Conservation (phyloP, 768 basidiomycete species). For the Lentinula edodes region DNA sequence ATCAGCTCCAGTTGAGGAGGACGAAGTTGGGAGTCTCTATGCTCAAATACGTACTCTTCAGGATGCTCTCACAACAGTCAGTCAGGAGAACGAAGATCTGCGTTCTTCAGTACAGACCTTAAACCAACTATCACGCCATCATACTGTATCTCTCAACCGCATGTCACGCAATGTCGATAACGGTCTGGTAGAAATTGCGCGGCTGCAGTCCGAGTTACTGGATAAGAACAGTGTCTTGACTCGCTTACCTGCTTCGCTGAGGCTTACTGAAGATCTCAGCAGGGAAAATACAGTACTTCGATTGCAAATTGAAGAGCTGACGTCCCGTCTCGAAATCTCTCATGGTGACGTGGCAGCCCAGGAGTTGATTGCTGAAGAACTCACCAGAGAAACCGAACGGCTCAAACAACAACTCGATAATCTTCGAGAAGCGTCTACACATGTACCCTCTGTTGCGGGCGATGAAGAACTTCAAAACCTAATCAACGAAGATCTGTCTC, state of each 20-base stretch:
- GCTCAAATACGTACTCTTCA: conserved; percentile 2
- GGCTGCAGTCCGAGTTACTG: not conserved
- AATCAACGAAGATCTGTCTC: conserved; percentile 12
- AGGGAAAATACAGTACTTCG: conserved; percentile 9
- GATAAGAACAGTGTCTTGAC: conserved; percentile 5
- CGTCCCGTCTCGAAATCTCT: conserved; percentile 2
- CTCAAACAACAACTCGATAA: conserved; percentile 9
- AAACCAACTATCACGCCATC: not conserved
- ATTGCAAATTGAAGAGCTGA: conserved; percentile 7
- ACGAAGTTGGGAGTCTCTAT: conserved; percentile 2
- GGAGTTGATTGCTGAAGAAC: conserved; percentile 6
- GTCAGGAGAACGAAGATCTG: conserved; percentile 6
- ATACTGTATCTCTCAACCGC: not conserved
- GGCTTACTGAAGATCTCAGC: not conserved
- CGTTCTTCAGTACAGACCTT: conserved; percentile 5
- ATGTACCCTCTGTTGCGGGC: conserved; percentile 7
- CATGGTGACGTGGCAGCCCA: conserved; percentile 8
- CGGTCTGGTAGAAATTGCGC: not conserved
- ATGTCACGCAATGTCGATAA: not conserved
- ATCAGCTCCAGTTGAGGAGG: not conserved
- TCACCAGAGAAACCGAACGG: not conserved
- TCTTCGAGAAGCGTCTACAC: conserved; percentile 5
- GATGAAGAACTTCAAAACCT: conserved; percentile 12
- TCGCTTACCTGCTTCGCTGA: not conserved
- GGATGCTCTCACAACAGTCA: not conserved